Evolutionary conservation across 2,329 filamentous ascomycete species (phyloP).

Genomic region (Truncatella angustata): DNA sequence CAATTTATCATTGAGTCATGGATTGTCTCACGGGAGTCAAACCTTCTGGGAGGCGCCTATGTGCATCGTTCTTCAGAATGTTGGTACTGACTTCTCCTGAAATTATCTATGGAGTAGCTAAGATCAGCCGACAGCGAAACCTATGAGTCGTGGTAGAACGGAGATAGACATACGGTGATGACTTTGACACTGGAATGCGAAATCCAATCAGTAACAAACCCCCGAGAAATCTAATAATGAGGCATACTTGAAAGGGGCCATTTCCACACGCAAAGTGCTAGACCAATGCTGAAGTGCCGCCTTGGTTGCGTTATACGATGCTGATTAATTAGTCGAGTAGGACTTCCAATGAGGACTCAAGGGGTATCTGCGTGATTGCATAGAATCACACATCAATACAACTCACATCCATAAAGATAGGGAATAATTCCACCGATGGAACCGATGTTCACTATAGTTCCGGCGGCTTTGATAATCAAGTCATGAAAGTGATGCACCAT

Average conservation of each 20-base stretch:
- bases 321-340: constrained; percentile 5
- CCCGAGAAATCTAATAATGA: constrained; percentile 7
- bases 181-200: constrained; percentile 18
- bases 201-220: background rate
- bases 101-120: constrained; percentile 17
- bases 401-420: constrained; percentile 18
- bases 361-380: no score
- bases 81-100: constrained; percentile 27
- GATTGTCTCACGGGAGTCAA: background rate
- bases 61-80: constrained; percentile 20
- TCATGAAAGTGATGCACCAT: constrained; percentile 24
- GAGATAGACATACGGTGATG: constrained; percentile 15
- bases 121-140: no score
- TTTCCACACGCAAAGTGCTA: constrained; percentile 20
- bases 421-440: constrained; percentile 23
- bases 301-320: constrained; percentile 25
- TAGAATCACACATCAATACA: no score
- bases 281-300: constrained; percentile 23
- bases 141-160: no score
- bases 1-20: background rate
- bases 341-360: background rate
- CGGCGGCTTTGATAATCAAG: constrained; percentile 18
- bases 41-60: constrained; percentile 20
- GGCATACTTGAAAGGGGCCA: constrained; percentile 21
- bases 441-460: constrained; percentile 25